Conservation (phyloP, 2,329 filamentous ascomycete species). For the Phialemoniopsis sp. region DNA sequence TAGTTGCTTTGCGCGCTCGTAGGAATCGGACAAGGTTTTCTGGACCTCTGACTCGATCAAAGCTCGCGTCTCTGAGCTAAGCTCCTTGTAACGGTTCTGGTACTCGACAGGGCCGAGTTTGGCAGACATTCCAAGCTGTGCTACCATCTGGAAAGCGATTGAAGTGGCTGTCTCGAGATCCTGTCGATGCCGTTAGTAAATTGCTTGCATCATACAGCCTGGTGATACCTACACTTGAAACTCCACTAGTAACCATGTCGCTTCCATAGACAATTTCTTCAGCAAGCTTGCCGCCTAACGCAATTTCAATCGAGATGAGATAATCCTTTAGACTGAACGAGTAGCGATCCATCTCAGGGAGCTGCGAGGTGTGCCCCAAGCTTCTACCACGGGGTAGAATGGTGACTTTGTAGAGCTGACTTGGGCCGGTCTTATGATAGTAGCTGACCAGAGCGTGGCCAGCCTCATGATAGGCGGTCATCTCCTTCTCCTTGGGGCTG, state of each 20-base stretch:
- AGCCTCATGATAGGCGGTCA: conserved; percentile 96
- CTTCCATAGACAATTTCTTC: conserved; percentile 85
- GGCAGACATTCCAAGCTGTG: conserved; percentile 83
- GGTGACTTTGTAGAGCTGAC: conserved; percentile 91
- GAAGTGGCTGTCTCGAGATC: conserved; percentile 81
- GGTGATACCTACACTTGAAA: conserved; percentile 60
- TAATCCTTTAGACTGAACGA: conserved; percentile 84
- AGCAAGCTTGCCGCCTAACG: conserved; percentile 73
- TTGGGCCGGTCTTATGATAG: conserved; percentile 68
- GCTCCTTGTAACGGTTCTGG: conserved; percentile 69
- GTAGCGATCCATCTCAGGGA: conserved; percentile 91
- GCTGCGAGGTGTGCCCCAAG: conserved; percentile 80
- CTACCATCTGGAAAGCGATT: conserved; percentile 84
- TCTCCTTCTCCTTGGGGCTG: conserved; percentile 89
- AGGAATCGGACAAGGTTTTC: conserved; percentile 75
- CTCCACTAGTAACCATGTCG: conserved; percentile 89
- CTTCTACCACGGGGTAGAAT: conserved; percentile 87
- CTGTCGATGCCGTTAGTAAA: conserved; percentile 32
- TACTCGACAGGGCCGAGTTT: conserved; percentile 89
- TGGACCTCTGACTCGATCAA: conserved; percentile 87
- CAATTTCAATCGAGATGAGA: conserved; percentile 64
- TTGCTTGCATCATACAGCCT: conserved; percentile 5
- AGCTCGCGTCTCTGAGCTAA: conserved; percentile 83
- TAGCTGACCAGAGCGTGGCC: conserved; percentile 90
- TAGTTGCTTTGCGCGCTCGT: conserved; percentile 67